Percentiles rank a stretch among this genome's conserved stretches.
Evolutionary conservation across 768 basidiomycete species (phyloP).

Genomic region (Macrolepiota fuliginosa): DNA sequence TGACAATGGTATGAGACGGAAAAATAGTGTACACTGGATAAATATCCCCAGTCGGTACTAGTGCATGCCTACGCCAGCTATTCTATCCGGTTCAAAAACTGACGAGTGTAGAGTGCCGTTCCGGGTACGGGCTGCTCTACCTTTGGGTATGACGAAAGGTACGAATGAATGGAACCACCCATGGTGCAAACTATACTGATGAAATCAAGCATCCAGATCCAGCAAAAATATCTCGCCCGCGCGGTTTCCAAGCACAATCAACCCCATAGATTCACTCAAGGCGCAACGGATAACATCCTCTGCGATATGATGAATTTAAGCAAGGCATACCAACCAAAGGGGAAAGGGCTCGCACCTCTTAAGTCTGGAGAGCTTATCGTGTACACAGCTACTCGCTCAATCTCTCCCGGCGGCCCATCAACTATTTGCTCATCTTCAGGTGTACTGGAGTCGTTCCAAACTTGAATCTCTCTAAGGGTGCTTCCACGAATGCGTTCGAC

Average conservation of each 20-base stretch:
- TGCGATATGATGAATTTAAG: slow-evolving; percentile 14
- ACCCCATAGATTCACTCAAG: slow-evolving; percentile 43
- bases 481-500: slow-evolving; percentile 45
- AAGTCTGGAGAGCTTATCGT: slow-evolving; percentile 35
- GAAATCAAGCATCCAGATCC: slow-evolving; percentile 7
- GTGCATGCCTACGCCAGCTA: no score
- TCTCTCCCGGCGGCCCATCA: slow-evolving; percentile 15
- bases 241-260: slow-evolving; percentile 40
- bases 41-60: no score
- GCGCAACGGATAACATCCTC: slow-evolving; percentile 47
- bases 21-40: no score
- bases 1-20: no score
- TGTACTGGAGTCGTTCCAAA: slow-evolving; percentile 28
- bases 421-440: neutral
- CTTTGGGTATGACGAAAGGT: no score
- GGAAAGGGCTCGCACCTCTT: slow-evolving; percentile 27
- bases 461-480: slow-evolving; percentile 41
- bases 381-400: slow-evolving; percentile 30
- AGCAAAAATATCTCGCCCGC: slow-evolving; percentile 37
- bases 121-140: no score
- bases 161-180: no score
- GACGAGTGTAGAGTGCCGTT: no score
- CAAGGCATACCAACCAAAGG: neutral
- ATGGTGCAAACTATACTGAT: no score
- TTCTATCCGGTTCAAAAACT: no score